phyloP scores from a whole-genome alignment of 2,329 filamentous ascomycete genomes.

The Colletotrichum salicis region DNA sequence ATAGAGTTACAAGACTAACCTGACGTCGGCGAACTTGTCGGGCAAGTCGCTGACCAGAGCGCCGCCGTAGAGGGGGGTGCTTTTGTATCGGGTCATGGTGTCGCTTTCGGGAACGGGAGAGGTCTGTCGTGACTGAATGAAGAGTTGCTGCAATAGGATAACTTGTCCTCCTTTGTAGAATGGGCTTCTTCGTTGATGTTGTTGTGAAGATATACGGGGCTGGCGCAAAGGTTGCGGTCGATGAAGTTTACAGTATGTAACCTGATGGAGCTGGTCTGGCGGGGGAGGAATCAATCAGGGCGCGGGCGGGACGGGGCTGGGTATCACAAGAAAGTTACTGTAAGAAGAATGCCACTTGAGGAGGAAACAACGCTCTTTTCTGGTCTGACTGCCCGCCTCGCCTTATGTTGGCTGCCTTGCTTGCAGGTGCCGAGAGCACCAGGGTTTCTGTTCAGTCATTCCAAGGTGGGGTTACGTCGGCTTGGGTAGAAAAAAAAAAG shows the following conservation, averaged over 20 bases:
- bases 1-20: constrained; percentile 56
- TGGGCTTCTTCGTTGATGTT: background rate
- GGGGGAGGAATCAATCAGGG: background rate
- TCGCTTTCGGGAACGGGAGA: background rate
- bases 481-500: constrained; percentile 5
- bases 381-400: background rate
- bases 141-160: background rate
- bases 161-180: background rate
- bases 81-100: constrained; percentile 64
- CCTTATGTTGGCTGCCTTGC: constrained; percentile 7
- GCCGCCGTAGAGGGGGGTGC: constrained; percentile 75
- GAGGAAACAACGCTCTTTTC: background rate
- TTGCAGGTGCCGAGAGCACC: background rate
- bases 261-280: background rate
- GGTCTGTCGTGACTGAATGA: background rate
- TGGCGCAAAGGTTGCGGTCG: background rate
- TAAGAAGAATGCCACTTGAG: background rate
- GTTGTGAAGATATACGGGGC: background rate
- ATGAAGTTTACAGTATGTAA: background rate
- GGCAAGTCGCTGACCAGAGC: constrained; percentile 77
- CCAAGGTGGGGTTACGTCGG: constrained; percentile 13
- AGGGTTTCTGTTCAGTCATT: background rate
- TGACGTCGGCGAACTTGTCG: constrained; percentile 75
- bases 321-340: constrained; percentile 1
- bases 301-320: background rate